These are phyloP conservation scores for Penicillium argentinense DNA, from an alignment of 495 filamentous ascomycete species.

Conservation along the genomic window DNA sequence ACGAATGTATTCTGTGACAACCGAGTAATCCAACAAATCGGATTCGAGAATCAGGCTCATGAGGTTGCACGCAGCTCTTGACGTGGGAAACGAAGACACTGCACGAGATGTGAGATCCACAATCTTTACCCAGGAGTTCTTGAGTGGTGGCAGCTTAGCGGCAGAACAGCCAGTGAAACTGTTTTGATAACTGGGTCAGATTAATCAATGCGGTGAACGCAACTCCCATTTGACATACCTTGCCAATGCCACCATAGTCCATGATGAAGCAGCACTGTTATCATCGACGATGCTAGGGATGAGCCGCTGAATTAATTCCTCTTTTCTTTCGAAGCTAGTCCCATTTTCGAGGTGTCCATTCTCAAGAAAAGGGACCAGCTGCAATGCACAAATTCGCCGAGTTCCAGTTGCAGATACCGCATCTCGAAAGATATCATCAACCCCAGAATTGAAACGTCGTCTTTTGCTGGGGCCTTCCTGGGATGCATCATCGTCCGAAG, in stretches of 20 bases:
- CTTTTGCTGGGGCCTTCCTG: conserved; percentile 52
- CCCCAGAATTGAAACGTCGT: conserved; percentile 54
- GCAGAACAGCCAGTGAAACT: conserved; percentile 33
- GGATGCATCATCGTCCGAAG: conserved; percentile 10
- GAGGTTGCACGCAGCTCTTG: conserved; percentile 78
- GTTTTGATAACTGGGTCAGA: conserved; percentile 6
- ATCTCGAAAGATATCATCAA: conserved; percentile 63
- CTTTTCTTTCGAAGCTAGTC: conserved; percentile 40
- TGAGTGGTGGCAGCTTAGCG: conserved; percentile 31
- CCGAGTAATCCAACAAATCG: conserved; percentile 61
- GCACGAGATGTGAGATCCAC: conserved; percentile 74
- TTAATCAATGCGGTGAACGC: no score
- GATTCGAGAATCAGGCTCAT: conserved; percentile 64
- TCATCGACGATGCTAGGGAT: conserved; percentile 55
- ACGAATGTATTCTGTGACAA: conserved; percentile 61
- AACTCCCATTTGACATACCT: conserved; percentile 51
- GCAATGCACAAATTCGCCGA: conserved; percentile 66
- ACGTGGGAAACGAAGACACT: conserved; percentile 66
- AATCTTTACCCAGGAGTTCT: conserved; percentile 61
- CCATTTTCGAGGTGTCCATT: conserved; percentile 46
- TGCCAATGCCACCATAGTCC: conserved; percentile 66
- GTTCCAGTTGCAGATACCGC: conserved; percentile 54
- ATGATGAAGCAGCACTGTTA: conserved; percentile 52
- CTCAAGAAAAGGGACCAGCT: conserved; percentile 73
- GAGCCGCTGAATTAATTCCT: conserved; percentile 47